Evolutionary conservation across 2,329 filamentous ascomycete genomes (phyloP).

Genomic region (Neofusicoccum umdonicola): DNA sequence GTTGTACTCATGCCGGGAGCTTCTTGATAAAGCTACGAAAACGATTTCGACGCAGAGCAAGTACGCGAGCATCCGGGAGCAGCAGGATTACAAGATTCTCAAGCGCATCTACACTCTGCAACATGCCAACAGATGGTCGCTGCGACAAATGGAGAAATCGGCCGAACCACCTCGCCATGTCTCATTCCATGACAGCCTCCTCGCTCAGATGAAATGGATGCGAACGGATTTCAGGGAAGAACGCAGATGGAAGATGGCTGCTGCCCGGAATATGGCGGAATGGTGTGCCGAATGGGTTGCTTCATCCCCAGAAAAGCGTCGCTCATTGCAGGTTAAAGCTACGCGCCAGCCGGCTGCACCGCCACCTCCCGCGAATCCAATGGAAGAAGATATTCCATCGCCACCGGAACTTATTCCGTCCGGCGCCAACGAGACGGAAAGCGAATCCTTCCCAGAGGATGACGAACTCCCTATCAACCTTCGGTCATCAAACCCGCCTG

Average conservation of each 20-base stretch:
- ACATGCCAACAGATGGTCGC: slow-evolving; percentile 86
- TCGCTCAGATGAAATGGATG: slow-evolving; percentile 98
- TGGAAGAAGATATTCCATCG: slow-evolving; percentile 39
- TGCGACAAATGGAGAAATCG: slow-evolving; percentile 82
- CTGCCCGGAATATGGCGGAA: slow-evolving; percentile 75
- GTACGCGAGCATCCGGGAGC: slow-evolving; percentile 77
- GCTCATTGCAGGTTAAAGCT: slow-evolving; percentile 67
- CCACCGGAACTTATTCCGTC: slow-evolving; percentile 38
- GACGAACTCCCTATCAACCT: slow-evolving; percentile 42
- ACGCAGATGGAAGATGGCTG: slow-evolving; percentile 84
- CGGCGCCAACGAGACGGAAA: slow-evolving; percentile 38
- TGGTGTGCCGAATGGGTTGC: slow-evolving; percentile 82
- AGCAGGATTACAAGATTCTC: slow-evolving; percentile 82
- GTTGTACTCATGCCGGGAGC: slow-evolving; percentile 51
- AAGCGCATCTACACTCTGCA: slow-evolving; percentile 87
- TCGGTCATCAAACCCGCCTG: slow-evolving; percentile 56
- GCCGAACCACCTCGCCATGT: slow-evolving; percentile 74
- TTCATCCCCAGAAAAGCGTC: slow-evolving; percentile 61
- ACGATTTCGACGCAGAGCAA: slow-evolving; percentile 84
- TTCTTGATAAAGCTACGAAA: slow-evolving; percentile 82
- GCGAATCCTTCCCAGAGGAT: slow-evolving; percentile 37
- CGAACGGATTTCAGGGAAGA: slow-evolving; percentile 93
- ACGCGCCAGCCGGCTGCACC: slow-evolving; percentile 13
- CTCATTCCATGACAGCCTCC: slow-evolving; percentile 79
- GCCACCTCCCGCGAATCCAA: slow-evolving; percentile 26